Evolutionary conservation across 805 yeast genomes (phyloP).

Genomic region (Cyberlindnera meyerae): DNA sequence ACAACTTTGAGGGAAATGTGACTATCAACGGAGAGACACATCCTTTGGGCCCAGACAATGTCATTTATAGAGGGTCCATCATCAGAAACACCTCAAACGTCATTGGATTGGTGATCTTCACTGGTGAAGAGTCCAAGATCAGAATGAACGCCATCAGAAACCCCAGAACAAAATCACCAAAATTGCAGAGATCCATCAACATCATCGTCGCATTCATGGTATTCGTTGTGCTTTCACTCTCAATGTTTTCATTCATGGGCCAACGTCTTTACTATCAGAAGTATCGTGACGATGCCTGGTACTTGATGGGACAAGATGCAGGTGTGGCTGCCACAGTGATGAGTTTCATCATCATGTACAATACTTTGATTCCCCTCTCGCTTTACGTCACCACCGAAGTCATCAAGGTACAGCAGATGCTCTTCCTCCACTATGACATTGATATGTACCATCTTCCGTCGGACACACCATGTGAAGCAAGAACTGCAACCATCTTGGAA

Average conservation of each 20-base stretch:
- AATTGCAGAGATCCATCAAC: slow-evolving; percentile 78
- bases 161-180: slow-evolving; percentile 91
- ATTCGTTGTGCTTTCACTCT: slow-evolving; percentile 61
- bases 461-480: slow-evolving; percentile 89
- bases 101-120: slow-evolving; percentile 79
- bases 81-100: slow-evolving; percentile 75
- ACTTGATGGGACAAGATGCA: slow-evolving; percentile 63
- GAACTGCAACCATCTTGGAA: slow-evolving; percentile 92
- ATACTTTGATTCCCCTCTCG: slow-evolving; percentile 91
- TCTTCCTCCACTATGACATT: slow-evolving; percentile 79
- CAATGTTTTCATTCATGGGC: slow-evolving; percentile 81
- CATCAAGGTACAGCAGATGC: slow-evolving; percentile 81
- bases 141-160: slow-evolving; percentile 91
- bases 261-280: slow-evolving; percentile 49
- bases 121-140: slow-evolving; percentile 94
- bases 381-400: slow-evolving; percentile 95
- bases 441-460: slow-evolving; percentile 88
- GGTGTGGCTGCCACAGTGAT: slow-evolving; percentile 86
- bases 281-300: slow-evolving; percentile 57
- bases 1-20: slow-evolving; percentile 83
- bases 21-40: slow-evolving; percentile 34
- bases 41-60: slow-evolving; percentile 74
- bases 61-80: slow-evolving; percentile 87
- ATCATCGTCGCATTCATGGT: slow-evolving; percentile 86
- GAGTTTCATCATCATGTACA: slow-evolving; percentile 97